phyloP scores from a whole-genome alignment of 345 rosid species.

The Hibiscus mutabilis region DNA sequence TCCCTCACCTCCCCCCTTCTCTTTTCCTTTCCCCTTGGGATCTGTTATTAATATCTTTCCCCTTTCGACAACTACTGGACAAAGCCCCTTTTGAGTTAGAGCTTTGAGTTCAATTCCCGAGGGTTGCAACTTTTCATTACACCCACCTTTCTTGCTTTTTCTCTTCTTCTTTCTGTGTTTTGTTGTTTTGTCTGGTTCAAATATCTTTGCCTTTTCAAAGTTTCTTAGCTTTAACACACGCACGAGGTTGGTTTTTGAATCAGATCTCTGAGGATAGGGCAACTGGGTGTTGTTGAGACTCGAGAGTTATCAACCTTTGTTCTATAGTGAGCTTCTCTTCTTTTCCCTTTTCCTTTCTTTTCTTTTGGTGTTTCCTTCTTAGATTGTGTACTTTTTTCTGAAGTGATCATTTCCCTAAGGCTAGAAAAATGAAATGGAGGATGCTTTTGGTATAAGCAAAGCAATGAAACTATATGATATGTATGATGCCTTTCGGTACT shows the following conservation, averaged over 20 bases:
- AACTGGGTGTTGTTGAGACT: background rate
- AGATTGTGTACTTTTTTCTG: background rate
- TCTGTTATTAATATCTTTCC: constrained; percentile 24
- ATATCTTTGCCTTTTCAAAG: background rate
- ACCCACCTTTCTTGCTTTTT: background rate
- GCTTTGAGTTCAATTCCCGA: constrained; percentile 53
- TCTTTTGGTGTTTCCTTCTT: background rate
- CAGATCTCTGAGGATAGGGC: constrained; percentile 29
- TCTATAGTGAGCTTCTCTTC: constrained; percentile 10
- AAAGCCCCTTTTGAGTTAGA: background rate
- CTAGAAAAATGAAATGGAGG: background rate
- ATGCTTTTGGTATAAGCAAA: constrained; percentile 33
- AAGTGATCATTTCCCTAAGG: background rate
- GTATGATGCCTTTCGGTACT: constrained; percentile 6
- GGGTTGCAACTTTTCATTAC: constrained; percentile 29
- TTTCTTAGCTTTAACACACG: background rate
- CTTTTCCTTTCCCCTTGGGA: constrained; percentile 41
- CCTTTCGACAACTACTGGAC: constrained; percentile 17
- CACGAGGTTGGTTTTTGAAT: constrained; percentile 6
- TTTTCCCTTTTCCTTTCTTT: background rate
- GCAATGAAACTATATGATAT: background rate
- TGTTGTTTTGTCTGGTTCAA: constrained; percentile 21
- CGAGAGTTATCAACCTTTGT: background rate
- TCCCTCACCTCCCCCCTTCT: constrained; percentile 3
- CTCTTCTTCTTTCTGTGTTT: background rate